Evolutionary conservation across 306 rosid genomes (phyloP).

Genomic region (Hylodesmum podocarpum): DNA sequence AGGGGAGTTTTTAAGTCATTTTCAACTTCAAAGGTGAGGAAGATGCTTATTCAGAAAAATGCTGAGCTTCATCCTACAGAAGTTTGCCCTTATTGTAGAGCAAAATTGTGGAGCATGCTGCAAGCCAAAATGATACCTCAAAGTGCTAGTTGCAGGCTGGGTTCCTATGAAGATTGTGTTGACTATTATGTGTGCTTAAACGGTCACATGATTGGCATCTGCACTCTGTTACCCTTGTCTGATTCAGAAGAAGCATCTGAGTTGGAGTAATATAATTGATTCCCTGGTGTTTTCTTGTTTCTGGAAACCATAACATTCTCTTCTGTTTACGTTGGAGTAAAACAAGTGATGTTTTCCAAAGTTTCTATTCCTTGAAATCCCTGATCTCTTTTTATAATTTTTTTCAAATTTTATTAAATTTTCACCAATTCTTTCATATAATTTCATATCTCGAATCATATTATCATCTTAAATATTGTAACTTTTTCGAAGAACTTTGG

Average conservation of each 20-base stretch:
- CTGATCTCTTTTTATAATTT: background rate
- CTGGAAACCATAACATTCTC: background rate
- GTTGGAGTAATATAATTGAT: constrained; percentile 39
- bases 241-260: constrained; percentile 77
- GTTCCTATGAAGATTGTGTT: constrained; percentile 67
- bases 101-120: constrained; percentile 85
- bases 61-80: constrained; percentile 79
- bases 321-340: too few species aligned
- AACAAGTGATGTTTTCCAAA: background rate
- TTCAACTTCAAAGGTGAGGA: constrained; percentile 61
- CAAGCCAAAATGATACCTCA: constrained; percentile 85
- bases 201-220: constrained; percentile 76
- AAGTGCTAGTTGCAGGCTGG: constrained; percentile 87
- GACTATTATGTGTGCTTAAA: constrained; percentile 87
- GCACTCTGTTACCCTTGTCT: constrained; percentile 76
- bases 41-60: constrained; percentile 62
- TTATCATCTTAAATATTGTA: background rate
- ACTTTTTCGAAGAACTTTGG: background rate
- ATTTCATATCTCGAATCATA: background rate
- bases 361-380: background rate
- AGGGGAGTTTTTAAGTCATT: constrained; percentile 83
- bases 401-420: too few species aligned
- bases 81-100: constrained; percentile 86
- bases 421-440: background rate
- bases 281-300: constrained; percentile 42